Evolutionary conservation across 1,284 basidiomycete genomes (phyloP).

Genomic region (Earliella scabrosa): DNA sequence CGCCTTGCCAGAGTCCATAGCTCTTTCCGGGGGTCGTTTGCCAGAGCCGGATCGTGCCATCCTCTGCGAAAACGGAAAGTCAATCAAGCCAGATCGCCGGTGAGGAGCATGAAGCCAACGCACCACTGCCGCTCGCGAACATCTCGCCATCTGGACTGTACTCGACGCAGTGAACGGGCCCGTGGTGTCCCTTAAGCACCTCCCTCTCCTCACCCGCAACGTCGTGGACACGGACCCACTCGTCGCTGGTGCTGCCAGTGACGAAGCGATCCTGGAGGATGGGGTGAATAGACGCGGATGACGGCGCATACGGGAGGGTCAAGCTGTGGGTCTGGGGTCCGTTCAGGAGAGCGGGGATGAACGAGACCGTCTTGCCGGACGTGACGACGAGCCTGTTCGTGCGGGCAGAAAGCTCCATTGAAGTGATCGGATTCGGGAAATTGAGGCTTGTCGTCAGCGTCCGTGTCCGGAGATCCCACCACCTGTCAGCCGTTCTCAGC

Average conservation of each 20-base stretch:
- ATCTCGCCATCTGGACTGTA: conserved; percentile 99
- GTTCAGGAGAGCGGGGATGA: conserved; percentile 74
- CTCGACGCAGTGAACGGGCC: conserved; percentile 92
- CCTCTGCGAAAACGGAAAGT: conserved; percentile 16
- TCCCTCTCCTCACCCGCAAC: conserved; percentile 91
- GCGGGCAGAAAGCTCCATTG: conserved; percentile 89
- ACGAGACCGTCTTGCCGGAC: conserved; percentile 90
- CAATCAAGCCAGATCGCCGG: not conserved
- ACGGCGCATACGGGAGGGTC: conserved; percentile 82
- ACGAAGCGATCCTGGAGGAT: conserved; percentile 89
- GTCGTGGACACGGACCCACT: conserved; percentile 96
- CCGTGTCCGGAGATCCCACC: conserved; percentile 94
- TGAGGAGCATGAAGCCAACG: conserved; percentile 37
- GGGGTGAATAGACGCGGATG: conserved; percentile 93
- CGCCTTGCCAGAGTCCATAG: conserved; percentile 92
- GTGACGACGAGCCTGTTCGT: conserved; percentile 90
- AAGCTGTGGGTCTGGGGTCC: conserved; percentile 63
- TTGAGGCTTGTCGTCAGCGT: conserved; percentile 72
- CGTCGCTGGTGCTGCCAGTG: conserved; percentile 88
- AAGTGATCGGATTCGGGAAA: conserved; percentile 85
- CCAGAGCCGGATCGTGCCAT: conserved; percentile 92
- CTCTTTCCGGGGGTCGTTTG: conserved; percentile 92
- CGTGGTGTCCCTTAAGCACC: conserved; percentile 96
- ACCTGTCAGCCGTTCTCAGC: conserved; percentile 51
- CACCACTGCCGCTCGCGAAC: conserved; percentile 94